Base-by-base conservation (phyloP, 2,329 filamentous ascomycete genomes). In the Cercospora citrullina region DNA sequence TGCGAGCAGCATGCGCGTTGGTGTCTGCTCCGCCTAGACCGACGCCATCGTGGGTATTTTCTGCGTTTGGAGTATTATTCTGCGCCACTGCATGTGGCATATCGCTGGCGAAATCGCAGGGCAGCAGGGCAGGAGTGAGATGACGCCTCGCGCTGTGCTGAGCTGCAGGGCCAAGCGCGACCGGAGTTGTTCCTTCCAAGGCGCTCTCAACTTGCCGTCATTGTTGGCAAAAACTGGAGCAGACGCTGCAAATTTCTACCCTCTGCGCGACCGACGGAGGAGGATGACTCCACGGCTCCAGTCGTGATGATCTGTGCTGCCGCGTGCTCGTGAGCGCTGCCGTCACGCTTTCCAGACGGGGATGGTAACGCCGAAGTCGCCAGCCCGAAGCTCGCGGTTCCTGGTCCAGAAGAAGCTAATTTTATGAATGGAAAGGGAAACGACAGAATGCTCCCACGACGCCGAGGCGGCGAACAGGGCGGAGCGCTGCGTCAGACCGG, bases 1-100 rank as follows among this genome's bases (percentile, higher is more conserved):
- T 74, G 48, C 75, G 74, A 48, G 72, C 68, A 58, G 51, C 63
- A 67, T 77, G 76, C 18, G 73, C 71, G 69, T 77, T 74, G 18
- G 59, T 61, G 61, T 63, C 48, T 23, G 48, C 12, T 8, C 21
- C 48, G 58, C 60, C 51, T 64, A 65, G 31, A 59, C 18, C 53
- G 45, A 62, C 51, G 66, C 48, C 63, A 53, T 67, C 53, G 16
- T 60, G 18, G 26, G 51, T 30, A 42, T 68, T 4, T 31, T 48
- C 53, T 53, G 60, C 60, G 39, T 14, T 33, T 14, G 21, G 30
- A 10, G 26, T 33, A 10, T 42, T 51, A 30, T 55, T 42, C 18
- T 23, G 16, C 33, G 55, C 55, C 55, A 60, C 58, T 6, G 58
- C 58, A 26, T 65, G 57, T 53, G 63, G 63, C 63, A 65, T 65